Evolutionary conservation across 176 grass and related monocot species (phyloP), one percentile per base, ranked within the genome.

Genomic region (Poa annua): DNA sequence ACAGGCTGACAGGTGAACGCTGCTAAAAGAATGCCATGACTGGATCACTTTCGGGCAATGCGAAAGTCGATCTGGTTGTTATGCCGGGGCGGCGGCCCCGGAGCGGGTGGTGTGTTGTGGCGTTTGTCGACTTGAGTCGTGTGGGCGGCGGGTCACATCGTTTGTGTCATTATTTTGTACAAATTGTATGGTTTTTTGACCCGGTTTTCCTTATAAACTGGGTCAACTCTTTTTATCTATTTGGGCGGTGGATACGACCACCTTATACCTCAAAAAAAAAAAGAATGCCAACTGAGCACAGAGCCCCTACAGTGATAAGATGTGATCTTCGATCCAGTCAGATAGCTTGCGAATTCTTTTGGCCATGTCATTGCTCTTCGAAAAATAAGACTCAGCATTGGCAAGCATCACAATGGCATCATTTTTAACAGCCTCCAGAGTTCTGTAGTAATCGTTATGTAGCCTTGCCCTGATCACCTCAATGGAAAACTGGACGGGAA

Each of bases 381-480:
- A 73, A 71, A 99, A 93, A 86, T 96, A 99, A 19, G 89, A 90
- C 29, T 88, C 63, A 0, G 89, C 85, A 84, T 93, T 88, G 54
- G 75, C 71, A 86, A 96, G 62, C 91, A 96, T 93, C 65, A 94
- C 91, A 14, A 8, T 55, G 24, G 87, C 88, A 78, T 99, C 96
- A 78, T 95, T 87, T 82, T 80, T 87, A 39, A 96, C 83, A 53
- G 96, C 92, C 51, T 93, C 93, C 71, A 92, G 51, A 62, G 91
- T 96, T 60, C 91, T 90, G 85, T 94, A 94, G 78, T 96, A 96
- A 83, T 90, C 86, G 42, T 87, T 99, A 25, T 90, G 87, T 39
- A 96, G 78, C 83, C 93, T 96, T 88, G 68, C 92, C 74, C 86
- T 96, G 81, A 99, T 96, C 66, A 95, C 93, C 74, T 96, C 96